Conservation (phyloP, 257 asterid species). For the Solanum megistacrolobum region DNA sequence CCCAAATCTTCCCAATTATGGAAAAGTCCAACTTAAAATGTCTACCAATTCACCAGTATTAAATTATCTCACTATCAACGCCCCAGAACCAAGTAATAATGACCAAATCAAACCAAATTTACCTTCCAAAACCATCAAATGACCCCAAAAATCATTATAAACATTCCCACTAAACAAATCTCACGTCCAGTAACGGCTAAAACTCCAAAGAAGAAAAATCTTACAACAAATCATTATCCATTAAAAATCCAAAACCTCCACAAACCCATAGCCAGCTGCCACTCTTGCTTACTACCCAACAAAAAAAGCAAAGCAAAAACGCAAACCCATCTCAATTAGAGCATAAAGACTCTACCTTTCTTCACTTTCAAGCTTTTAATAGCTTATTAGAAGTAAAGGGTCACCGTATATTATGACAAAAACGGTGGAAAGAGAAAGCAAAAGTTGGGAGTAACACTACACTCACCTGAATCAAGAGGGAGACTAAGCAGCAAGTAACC, state of each 20-base stretch:
- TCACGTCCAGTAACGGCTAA: constrained; percentile 2
- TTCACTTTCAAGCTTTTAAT: background rate
- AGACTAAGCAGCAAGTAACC: constrained; percentile 47
- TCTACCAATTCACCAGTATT: background rate
- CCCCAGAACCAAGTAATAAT: background rate
- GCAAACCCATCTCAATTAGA: constrained; percentile 11
- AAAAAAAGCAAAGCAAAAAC: background rate
- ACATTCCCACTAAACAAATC: background rate
- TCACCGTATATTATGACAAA: background rate
- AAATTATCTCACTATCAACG: background rate
- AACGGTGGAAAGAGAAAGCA: constrained; percentile 21
- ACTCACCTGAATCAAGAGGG: constrained; percentile 59
- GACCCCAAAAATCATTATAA: background rate
- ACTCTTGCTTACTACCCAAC: background rate
- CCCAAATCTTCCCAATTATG: constrained; percentile 16
- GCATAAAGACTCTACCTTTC: constrained; percentile 10
- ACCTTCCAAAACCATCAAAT: constrained; percentile 4
- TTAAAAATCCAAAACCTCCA: background rate
- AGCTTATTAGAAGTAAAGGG: background rate
- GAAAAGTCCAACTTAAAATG: background rate
- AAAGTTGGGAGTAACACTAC: constrained; percentile 7
- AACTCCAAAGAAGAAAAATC: background rate
- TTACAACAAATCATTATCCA: background rate
- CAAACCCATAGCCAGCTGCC: background rate
- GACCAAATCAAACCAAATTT: constrained; percentile 7